These are phyloP conservation scores for Lasiodiplodia hormozganensis DNA, from an alignment of 2,329 filamentous ascomycete species.

Conservation along the genomic window DNA sequence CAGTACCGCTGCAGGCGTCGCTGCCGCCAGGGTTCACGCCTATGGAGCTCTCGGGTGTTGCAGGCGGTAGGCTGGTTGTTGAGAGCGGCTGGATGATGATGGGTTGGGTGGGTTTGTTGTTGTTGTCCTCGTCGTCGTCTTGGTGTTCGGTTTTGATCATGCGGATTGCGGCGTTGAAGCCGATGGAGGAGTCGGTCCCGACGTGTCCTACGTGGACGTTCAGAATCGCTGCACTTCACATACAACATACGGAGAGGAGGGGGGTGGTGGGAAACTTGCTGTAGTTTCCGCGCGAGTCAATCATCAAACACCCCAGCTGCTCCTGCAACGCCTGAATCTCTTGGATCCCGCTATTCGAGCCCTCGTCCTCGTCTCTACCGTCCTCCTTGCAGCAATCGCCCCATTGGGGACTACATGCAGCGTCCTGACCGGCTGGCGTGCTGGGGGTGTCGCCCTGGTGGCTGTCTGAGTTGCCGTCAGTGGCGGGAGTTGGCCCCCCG, in stretches of 20 bases:
- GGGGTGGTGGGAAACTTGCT: too few species aligned
- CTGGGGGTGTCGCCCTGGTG: too few species aligned
- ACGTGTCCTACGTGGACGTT: slow-evolving; percentile 38
- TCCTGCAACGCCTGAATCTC: slow-evolving; percentile 46
- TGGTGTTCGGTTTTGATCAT: slow-evolving; percentile 36
- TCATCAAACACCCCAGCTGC: slow-evolving; percentile 47
- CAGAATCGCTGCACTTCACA: not conserved
- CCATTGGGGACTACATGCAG: too few species aligned
- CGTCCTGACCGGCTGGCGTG: too few species aligned
- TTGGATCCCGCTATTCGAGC: slow-evolving; percentile 35
- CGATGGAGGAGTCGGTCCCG: slow-evolving; percentile 46
- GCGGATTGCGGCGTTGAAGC: slow-evolving; percentile 46
- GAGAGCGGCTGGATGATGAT: slow-evolving; percentile 44
- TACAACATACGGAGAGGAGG: too few species aligned
- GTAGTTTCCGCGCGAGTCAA: slow-evolving; percentile 43
- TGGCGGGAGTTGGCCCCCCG: not conserved
- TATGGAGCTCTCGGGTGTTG: slow-evolving; percentile 26
- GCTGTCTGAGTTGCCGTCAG: not conserved
- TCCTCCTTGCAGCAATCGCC: slow-evolving; percentile 33
- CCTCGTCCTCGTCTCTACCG: slow-evolving; percentile 27
- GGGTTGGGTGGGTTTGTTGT: slow-evolving; percentile 32
- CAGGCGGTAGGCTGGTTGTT: slow-evolving; percentile 42
- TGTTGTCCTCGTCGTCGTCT: not conserved
- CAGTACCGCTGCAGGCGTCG: not conserved
- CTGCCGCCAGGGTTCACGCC: slow-evolving; percentile 16